Evolutionary conservation across 352 stramenopile genomes (phyloP).

Genomic region (Thraustotheca clavata): DNA sequence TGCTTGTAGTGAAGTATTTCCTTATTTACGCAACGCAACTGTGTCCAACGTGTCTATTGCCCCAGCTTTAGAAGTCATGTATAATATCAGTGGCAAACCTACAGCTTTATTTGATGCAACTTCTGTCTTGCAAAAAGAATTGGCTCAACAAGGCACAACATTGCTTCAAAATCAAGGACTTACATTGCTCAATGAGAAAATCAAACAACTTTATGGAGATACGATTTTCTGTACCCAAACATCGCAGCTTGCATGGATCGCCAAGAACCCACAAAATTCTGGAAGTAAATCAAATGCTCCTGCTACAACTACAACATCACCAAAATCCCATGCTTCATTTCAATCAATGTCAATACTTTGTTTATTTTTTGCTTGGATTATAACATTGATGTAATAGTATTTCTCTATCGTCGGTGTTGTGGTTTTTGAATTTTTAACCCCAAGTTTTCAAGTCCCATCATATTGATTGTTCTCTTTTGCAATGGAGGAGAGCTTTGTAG

Average conservation of each 20-base stretch:
- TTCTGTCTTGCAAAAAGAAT: neutral
- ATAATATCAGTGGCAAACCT: conserved; percentile 8
- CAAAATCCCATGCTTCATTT: neutral
- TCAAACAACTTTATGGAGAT: conserved; percentile 14
- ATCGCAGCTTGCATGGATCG: conserved; percentile 3
- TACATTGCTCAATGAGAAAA: conserved; percentile 3
- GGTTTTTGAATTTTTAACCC: neutral
- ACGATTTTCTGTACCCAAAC: conserved; percentile 17
- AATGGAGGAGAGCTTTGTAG: conserved; percentile 62
- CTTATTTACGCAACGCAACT: neutral
- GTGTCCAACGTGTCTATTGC: neutral
- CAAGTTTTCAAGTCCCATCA: conserved; percentile 54
- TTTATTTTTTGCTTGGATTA: neutral
- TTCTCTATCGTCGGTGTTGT: neutral
- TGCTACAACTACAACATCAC: neutral
- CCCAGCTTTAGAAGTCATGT: conserved; percentile 3
- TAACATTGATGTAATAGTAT: neutral
- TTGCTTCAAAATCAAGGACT: neutral
- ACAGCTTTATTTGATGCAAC: neutral
- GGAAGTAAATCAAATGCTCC: neutral
- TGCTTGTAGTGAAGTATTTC: conserved; percentile 12
- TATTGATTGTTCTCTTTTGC: conserved; percentile 76
- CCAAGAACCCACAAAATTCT: neutral
- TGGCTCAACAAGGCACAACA: neutral
- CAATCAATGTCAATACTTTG: neutral